Evolutionary conservation across 2,329 filamentous ascomycete genomes (phyloP).

Genomic region (Penicillium sp.): DNA sequence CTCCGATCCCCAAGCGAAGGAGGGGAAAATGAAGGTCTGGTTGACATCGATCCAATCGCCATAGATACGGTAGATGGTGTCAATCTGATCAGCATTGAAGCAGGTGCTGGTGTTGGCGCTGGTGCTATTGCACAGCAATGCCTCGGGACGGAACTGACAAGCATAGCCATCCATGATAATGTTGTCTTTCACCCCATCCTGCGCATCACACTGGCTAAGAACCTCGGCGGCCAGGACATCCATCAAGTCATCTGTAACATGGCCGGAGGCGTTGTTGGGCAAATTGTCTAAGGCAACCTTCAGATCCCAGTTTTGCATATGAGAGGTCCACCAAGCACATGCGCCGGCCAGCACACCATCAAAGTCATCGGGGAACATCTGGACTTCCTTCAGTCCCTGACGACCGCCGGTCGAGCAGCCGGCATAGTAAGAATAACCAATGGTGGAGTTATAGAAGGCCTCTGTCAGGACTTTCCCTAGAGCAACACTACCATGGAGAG

Average conservation of each 20-base stretch:
- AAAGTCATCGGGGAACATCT: slow-evolving; percentile 53
- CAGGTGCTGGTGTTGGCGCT: no score
- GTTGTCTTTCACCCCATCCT: slow-evolving; percentile 30
- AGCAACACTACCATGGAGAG: no score
- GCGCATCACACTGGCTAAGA: slow-evolving; percentile 29
- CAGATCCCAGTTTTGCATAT: slow-evolving; percentile 44
- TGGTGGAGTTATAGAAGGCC: no score
- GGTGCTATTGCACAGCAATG: no score
- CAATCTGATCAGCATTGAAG: slow-evolving; percentile 4
- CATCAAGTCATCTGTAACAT: background rate
- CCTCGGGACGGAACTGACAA: slow-evolving; percentile 25
- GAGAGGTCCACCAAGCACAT: slow-evolving; percentile 50
- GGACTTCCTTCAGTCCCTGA: slow-evolving; percentile 32
- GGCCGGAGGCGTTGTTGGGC: slow-evolving; percentile 32
- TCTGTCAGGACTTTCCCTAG: no score
- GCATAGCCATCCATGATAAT: slow-evolving; percentile 30
- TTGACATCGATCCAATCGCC: slow-evolving; percentile 20
- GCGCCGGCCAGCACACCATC: slow-evolving; percentile 53
- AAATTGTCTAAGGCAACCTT: slow-evolving; percentile 7
- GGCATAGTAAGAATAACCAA: no score
- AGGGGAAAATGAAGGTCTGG: no score
- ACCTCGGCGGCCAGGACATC: slow-evolving; percentile 31
- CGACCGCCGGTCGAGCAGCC: slow-evolving; percentile 18
- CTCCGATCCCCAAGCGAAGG: background rate
- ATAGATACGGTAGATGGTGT: slow-evolving; percentile 40